Base-by-base conservation (phyloP, 495 filamentous ascomycete genomes). In the Sporormia fimetaria region DNA sequence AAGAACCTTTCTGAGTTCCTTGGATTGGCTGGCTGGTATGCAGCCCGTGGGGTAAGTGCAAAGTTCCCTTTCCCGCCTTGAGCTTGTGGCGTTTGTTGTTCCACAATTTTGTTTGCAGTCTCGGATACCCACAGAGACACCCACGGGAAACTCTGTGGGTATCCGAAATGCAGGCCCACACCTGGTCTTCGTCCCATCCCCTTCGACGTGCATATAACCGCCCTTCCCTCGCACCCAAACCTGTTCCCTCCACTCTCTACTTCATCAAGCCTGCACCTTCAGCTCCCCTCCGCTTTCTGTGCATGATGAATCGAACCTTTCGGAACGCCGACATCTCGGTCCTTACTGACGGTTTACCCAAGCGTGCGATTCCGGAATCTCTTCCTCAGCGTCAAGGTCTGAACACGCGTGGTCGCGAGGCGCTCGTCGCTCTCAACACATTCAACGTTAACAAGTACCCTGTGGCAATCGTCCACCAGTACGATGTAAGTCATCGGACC, bases 351-450 rank as follows among this genome's bases (percentile, higher is more conserved):
- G 9, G 7, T 10, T 30, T n/a, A n/a, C n/a, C n/a, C 11, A 40
- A 50, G 51, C 33, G 35, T 18, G 33, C 37, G 1, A 30, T 54
- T 18, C 44, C 37, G 1, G 22, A 45, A 14, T 31, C 28, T 11
- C 46, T 54, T 23, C 51, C 51, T 6, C 31, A 33, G 11, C 56
- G 56, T n/a, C 21, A 40, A 47, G 34, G 33, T 49, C 40, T n/a
- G n/a, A 58, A 56, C 37, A 40, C 14, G 14, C 14, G 23, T 9
- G 87, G 82, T 10, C 71, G 66, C 23, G 54, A 64, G 0, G 65
- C 79, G 12, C 62, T 63, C 6, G 54, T 95, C 5, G 52, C 61
- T 0, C 59, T 92, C 35, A 98, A 98, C 59, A 74, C 83, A 6
- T 94, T 74, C 60, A 66, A 69, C 0, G 73, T 94, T n/a, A 49